Percentiles rank a stretch among this genome's conserved stretches.
Conservation (phyloP, 177 flowering plant species). For the Tripterygium wilfordii region DNA sequence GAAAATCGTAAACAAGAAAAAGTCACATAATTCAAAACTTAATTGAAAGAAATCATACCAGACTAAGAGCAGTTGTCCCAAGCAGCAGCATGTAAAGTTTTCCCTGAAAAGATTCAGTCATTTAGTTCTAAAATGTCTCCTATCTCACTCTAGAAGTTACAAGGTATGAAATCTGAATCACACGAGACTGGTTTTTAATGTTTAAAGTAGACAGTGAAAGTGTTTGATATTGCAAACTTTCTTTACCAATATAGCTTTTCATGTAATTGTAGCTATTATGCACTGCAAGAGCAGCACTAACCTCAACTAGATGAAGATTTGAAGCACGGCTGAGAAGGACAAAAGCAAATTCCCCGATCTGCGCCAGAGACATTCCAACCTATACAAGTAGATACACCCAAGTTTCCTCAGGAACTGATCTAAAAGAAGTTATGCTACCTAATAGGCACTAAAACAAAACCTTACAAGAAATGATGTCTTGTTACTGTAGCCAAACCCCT, state of each 20-base stretch:
- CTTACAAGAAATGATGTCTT: constrained; percentile 84
- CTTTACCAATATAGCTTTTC: no score
- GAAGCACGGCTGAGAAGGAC: constrained; percentile 98
- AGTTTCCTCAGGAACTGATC: not conserved
- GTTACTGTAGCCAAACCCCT: constrained; percentile 84
- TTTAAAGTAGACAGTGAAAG: not conserved
- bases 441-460: constrained; percentile 5
- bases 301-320: constrained; percentile 95
- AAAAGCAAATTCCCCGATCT: constrained; percentile 97
- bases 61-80: constrained; percentile 95
- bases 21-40: not conserved
- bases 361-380: constrained; percentile 99
- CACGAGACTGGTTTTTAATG: no score
- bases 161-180: no score
- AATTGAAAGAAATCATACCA: constrained; percentile 39
- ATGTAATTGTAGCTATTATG: not conserved
- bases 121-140: not conserved
- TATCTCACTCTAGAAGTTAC: no score
- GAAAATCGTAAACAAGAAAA: no score
- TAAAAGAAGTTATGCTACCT: no score
- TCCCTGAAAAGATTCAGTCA: constrained; percentile 39
- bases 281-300: constrained; percentile 15
- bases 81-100: constrained; percentile 82
- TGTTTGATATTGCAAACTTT: not conserved
- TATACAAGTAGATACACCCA: constrained; percentile 17